Evolutionary conservation across 2,329 filamentous ascomycete species (phyloP), one percentile per base, ranked within the genome.

Genomic region (Colletotrichum truncatum): DNA sequence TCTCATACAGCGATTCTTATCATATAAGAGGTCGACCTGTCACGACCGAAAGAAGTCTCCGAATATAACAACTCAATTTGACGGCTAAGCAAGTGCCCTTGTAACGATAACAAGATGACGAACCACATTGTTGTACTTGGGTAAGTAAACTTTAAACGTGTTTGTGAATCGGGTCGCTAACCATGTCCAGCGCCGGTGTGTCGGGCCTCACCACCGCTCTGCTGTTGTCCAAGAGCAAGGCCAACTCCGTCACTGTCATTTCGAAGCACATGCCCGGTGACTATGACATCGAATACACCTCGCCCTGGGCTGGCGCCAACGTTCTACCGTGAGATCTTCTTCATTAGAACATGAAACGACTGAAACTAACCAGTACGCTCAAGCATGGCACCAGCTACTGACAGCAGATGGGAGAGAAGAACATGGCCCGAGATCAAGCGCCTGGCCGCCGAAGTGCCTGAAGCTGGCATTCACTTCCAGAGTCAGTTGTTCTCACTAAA

Each of bases 181-280:
- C 60, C 59, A 16, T 30, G 4, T 26, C 2, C 68, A 81, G 78
- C 18, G 84, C 83, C 43, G 84, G 84, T 28, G 84, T 87, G 45
- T 79, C 80, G 28, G 84, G 84, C 64, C 77, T 87, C 64, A 86
- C 84, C 12, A 79, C 81, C 43, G 84, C 84, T 3, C 73, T 85
- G 41, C 73, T 84, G 46, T 77, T 87, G 32, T 78, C 84, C 6
- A 82, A 77, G 69, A 77, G 77, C 70, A 76, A 78, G 53, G 74
- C 71, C 34, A 82, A 84, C 67, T 74, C 69, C 16, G 75, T 81
- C 54, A 79, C 78, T 1, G 73, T 81, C 1, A 71, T 81, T 3
- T 77, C 93, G 6, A 94, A 93, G 74, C 91, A 94, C 75, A 93
- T 95, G 90, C 93, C 93, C 0, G 93, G 93, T 38, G 93, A 96